Conservation (phyloP, 2,329 filamentous ascomycete species). For the Falciphora oryzae region DNA sequence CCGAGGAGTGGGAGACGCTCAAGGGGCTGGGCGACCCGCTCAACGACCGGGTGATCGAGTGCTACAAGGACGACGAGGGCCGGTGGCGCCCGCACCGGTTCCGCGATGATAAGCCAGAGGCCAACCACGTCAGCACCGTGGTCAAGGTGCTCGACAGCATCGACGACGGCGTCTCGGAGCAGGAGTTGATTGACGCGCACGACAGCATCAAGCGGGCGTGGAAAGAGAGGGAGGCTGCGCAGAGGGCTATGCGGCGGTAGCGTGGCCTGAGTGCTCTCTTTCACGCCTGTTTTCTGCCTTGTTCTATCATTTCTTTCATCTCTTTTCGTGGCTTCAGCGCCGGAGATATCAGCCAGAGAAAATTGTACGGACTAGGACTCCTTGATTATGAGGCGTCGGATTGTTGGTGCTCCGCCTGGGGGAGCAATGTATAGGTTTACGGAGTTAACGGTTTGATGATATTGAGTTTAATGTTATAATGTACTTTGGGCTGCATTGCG, state of each 20-base stretch:
- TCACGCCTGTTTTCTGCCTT: too few species aligned
- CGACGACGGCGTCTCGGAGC: slow-evolving; percentile 73
- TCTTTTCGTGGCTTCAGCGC: background rate
- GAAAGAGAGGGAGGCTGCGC: slow-evolving; percentile 55
- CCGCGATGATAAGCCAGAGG: slow-evolving; percentile 86
- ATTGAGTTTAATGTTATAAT: too few species aligned
- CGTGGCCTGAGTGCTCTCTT: too few species aligned
- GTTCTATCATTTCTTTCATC: too few species aligned
- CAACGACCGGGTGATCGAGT: slow-evolving; percentile 87
- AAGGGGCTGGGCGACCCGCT: slow-evolving; percentile 69
- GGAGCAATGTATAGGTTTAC: background rate
- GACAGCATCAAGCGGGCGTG: slow-evolving; percentile 71
- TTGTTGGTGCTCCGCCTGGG: background rate
- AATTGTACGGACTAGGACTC: background rate
- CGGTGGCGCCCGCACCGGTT: slow-evolving; percentile 86
- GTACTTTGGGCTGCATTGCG: background rate
- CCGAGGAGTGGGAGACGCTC: slow-evolving; percentile 76
- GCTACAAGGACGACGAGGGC: slow-evolving; percentile 67
- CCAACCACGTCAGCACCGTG: slow-evolving; percentile 82
- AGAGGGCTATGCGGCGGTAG: slow-evolving; percentile 14
- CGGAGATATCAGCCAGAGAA: background rate
- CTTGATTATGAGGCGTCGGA: background rate
- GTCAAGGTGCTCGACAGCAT: slow-evolving; percentile 87
- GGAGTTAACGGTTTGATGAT: background rate
- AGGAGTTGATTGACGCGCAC: slow-evolving; percentile 68